phyloP scores from a whole-genome alignment of 257 asterid species.

The Echites panduratus region DNA sequence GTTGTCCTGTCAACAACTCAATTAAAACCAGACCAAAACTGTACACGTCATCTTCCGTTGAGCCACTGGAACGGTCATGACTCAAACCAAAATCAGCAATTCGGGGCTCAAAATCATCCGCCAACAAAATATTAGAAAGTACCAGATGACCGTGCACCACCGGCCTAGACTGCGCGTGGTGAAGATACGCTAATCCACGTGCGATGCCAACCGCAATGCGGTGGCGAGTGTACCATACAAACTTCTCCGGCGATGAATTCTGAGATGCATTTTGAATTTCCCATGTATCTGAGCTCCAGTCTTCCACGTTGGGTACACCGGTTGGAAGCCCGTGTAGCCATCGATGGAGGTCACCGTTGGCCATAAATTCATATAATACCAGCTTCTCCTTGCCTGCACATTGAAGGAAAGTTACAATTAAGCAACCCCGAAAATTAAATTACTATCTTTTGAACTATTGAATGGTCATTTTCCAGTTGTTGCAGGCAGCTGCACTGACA shows the following conservation, averaged over 20 bases:
- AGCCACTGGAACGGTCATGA: conserved; percentile 27
- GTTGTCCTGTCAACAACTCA: conserved; percentile 61
- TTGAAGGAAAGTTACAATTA: conserved; percentile 13
- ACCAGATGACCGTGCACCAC: conserved; percentile 76
- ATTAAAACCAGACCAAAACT: conserved; percentile 62
- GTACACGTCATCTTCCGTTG: conserved; percentile 64
- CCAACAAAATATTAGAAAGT: conserved; percentile 54
- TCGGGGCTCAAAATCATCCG: conserved; percentile 77
- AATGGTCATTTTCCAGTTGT: conserved; percentile 7
- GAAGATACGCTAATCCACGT: conserved; percentile 89
- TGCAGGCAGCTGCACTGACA: too few relatives aligned
- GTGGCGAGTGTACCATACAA: conserved; percentile 98
- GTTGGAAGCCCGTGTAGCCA: conserved; percentile 91
- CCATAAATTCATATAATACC: conserved; percentile 75
- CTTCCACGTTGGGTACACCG: conserved; percentile 69
- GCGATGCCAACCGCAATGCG: conserved; percentile 93
- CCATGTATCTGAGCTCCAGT: conserved; percentile 95
- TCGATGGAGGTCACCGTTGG: conserved; percentile 89
- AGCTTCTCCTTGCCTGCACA: conserved; percentile 69
- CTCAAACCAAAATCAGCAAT: conserved; percentile 60
- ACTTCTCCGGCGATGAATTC: conserved; percentile 38
- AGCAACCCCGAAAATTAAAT: neutral
- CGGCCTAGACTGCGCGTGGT: conserved; percentile 80
- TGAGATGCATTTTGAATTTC: conserved; percentile 45
- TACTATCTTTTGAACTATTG: neutral